Evolutionary conservation across 164 flowering plant genomes (phyloP).

Genomic region (Cinnamomum chago): DNA sequence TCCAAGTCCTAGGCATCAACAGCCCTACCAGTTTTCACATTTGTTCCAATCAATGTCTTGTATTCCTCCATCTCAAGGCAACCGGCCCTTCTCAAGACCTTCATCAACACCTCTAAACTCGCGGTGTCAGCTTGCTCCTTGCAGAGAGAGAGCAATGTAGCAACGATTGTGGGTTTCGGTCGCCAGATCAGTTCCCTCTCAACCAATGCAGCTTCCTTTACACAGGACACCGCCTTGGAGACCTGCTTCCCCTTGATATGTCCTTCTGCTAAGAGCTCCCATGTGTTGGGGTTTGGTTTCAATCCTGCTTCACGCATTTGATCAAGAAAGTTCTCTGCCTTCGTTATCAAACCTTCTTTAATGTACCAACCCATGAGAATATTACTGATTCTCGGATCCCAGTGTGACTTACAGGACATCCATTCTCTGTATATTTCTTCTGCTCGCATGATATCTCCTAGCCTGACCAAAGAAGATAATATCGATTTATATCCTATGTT

Average conservation of each 20-base stretch:
- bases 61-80: slow-evolving; percentile 17
- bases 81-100: slow-evolving; percentile 16
- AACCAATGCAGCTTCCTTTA: slow-evolving; percentile 47
- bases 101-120: slow-evolving; percentile 16
- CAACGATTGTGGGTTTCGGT: slow-evolving; percentile 47
- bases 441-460: slow-evolving; percentile 68
- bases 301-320: slow-evolving; percentile 60
- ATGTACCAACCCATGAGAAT: slow-evolving; percentile 60
- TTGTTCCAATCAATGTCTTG: slow-evolving; percentile 10
- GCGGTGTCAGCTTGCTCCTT: slow-evolving; percentile 17
- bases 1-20: slow-evolving; percentile 9
- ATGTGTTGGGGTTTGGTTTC: slow-evolving; percentile 58
- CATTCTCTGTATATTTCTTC: slow-evolving; percentile 69
- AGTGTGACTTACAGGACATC: slow-evolving; percentile 44
- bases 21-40: slow-evolving; percentile 1
- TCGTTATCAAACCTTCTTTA: slow-evolving; percentile 43
- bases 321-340: slow-evolving; percentile 51
- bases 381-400: slow-evolving; percentile 70
- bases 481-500: slow-evolving; percentile 71
- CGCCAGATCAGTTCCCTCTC: slow-evolving; percentile 50
- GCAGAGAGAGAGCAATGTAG: slow-evolving; percentile 20
- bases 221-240: slow-evolving; percentile 60
- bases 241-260: slow-evolving; percentile 41
- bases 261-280: slow-evolving; percentile 75
- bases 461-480: slow-evolving; percentile 54